A percentile compares a stretch with the other conserved stretches of the same genome.
Evolutionary conservation across 495 filamentous ascomycete genomes (phyloP).

Genomic region (Evernia prunastri): DNA sequence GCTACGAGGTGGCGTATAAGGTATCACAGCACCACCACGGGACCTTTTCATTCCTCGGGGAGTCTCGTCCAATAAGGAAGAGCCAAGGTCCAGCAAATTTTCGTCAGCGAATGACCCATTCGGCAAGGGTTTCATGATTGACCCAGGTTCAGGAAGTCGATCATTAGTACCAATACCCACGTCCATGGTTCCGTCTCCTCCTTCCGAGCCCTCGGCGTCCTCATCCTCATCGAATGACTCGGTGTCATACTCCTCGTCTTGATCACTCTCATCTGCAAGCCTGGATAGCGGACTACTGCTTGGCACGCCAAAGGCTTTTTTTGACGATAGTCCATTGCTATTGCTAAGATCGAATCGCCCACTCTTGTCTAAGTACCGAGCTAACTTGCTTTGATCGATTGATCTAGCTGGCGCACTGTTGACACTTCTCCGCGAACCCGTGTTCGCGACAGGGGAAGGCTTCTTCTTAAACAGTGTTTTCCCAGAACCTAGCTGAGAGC

Average conservation of each 20-base stretch:
- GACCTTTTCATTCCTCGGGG: slow-evolving; percentile 39
- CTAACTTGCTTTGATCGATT: slow-evolving; percentile 37
- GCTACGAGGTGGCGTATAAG: slow-evolving; percentile 40
- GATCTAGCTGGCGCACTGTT: slow-evolving; percentile 42
- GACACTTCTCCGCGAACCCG: slow-evolving; percentile 34
- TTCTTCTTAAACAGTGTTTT: slow-evolving; percentile 33
- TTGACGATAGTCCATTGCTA: slow-evolving; percentile 32
- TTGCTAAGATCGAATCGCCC: slow-evolving; percentile 26
- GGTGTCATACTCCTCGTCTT: slow-evolving; percentile 31
- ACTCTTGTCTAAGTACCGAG: slow-evolving; percentile 33
- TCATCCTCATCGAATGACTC: slow-evolving; percentile 32
- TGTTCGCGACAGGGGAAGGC: slow-evolving; percentile 38
- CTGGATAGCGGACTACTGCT: slow-evolving; percentile 28
- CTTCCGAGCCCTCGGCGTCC: slow-evolving; percentile 34
- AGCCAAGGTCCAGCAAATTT: slow-evolving; percentile 4
- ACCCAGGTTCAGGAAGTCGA: not conserved
- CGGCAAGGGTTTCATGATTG: not conserved
- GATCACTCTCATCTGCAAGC: slow-evolving; percentile 22
- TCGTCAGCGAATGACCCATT: not conserved
- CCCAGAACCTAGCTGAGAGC: slow-evolving; percentile 52
- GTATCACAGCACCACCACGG: slow-evolving; percentile 34
- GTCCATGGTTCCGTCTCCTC: slow-evolving; percentile 24
- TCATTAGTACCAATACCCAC: not conserved
- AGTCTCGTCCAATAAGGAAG: slow-evolving; percentile 35
- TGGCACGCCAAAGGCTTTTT: slow-evolving; percentile 33